Conservation (phyloP, 306 rosid species). For the Ziziphus jujuba region DNA sequence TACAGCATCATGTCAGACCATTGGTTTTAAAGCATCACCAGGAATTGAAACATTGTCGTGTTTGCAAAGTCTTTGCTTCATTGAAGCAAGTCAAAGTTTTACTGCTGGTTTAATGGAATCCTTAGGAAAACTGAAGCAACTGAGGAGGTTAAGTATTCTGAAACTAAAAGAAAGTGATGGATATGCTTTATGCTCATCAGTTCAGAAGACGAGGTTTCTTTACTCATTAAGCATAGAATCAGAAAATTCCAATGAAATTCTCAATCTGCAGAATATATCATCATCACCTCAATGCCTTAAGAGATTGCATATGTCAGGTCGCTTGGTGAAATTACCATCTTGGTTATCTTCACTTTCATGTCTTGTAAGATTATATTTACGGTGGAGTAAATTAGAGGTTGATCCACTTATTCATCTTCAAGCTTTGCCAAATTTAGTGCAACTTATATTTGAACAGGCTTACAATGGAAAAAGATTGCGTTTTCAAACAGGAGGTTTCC, state of each 20-base stretch:
- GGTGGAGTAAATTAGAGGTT: conserved; percentile 17
- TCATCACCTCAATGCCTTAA: conserved; percentile 22
- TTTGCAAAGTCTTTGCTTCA: conserved; percentile 26
- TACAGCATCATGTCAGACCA: background rate
- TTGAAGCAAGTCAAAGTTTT: conserved; percentile 6
- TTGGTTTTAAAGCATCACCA: conserved; percentile 21
- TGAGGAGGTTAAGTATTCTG: conserved; percentile 24
- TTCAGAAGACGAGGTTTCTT: conserved; percentile 6
- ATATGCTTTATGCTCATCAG: conserved; percentile 24
- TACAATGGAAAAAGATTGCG: background rate
- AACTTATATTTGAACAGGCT: conserved; percentile 8
- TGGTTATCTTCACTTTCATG: conserved; percentile 25
- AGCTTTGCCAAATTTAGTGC: conserved; percentile 16
- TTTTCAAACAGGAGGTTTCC: conserved; percentile 1
- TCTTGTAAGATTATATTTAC: conserved; percentile 15
- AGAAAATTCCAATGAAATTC: conserved; percentile 1
- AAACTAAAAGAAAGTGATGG: conserved; percentile 17
- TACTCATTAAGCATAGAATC: conserved; percentile 17
- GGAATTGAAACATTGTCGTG: conserved; percentile 8
- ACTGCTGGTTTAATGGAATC: background rate
- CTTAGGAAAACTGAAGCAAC: conserved; percentile 24
- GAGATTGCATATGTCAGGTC: conserved; percentile 26
- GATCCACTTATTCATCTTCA: conserved; percentile 23
- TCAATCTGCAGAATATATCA: conserved; percentile 20
- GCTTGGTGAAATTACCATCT: conserved; percentile 19